These are phyloP conservation scores for Cyclocybe cylindracea DNA, from an alignment of 768 basidiomycete species.

Conservation along the genomic window DNA sequence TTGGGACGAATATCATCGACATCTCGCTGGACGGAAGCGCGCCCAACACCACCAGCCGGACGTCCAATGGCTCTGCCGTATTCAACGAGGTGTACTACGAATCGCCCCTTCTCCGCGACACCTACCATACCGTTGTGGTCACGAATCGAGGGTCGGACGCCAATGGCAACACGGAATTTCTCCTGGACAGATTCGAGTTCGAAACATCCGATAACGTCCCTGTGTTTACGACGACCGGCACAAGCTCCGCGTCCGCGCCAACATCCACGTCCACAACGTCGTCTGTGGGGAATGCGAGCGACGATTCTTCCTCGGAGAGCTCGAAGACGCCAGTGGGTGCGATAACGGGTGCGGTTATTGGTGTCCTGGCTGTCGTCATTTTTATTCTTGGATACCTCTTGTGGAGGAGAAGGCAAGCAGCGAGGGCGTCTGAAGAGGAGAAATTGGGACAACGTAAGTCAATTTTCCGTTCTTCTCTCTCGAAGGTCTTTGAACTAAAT, in stretches of 20 bases:
- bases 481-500: too few species aligned
- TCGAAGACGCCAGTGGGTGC: slow-evolving; percentile 11
- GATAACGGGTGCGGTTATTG: slow-evolving; percentile 14
- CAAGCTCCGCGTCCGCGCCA: neutral
- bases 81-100: slow-evolving; percentile 16
- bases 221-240: slow-evolving; percentile 6
- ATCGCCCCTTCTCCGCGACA: slow-evolving; percentile 10
- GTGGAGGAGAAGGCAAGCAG: slow-evolving; percentile 1
- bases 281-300: neutral
- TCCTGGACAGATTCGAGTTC: slow-evolving; percentile 21
- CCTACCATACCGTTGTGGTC: slow-evolving; percentile 17
- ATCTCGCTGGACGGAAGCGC: slow-evolving; percentile 16
- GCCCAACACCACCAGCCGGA: slow-evolving; percentile 8
- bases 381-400: slow-evolving; percentile 10
- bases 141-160: slow-evolving; percentile 16
- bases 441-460: too few species aligned
- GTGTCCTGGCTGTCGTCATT: slow-evolving; percentile 3
- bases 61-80: slow-evolving; percentile 17
- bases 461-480: too few species aligned
- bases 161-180: slow-evolving; percentile 16
- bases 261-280: neutral
- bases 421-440: neutral
- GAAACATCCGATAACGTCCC: slow-evolving; percentile 13
- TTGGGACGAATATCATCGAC: slow-evolving; percentile 12
- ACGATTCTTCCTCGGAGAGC: neutral